phyloP scores from a whole-genome alignment of 164 flowering plant genomes.

The Kalanchoe fedtschenkoi region DNA sequence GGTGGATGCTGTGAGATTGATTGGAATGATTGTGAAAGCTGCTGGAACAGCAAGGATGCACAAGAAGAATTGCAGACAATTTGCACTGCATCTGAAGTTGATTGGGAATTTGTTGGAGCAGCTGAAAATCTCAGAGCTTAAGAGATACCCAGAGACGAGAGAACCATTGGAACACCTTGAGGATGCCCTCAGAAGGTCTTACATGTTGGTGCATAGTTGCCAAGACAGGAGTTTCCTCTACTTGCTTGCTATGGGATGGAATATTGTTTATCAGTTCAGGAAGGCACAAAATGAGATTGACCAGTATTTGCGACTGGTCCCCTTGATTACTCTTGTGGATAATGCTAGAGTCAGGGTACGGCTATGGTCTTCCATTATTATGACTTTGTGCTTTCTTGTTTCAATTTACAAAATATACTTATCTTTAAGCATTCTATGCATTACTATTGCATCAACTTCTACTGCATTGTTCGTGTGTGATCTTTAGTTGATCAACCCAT shows the following conservation, averaged over 20 bases:
- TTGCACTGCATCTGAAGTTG: slow-evolving; percentile 80
- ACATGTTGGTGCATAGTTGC: slow-evolving; percentile 73
- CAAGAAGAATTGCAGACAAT: slow-evolving; percentile 89
- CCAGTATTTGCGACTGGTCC: slow-evolving; percentile 67
- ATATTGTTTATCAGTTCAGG: slow-evolving; percentile 86
- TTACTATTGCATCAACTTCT: neutral
- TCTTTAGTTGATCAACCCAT: neutral
- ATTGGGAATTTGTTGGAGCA: slow-evolving; percentile 87
- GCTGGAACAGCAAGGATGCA: slow-evolving; percentile 90
- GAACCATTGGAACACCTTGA: slow-evolving; percentile 96
- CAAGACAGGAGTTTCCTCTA: slow-evolving; percentile 88
- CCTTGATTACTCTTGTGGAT: slow-evolving; percentile 85
- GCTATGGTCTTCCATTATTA: neutral
- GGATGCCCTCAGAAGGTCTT: slow-evolving; percentile 83
- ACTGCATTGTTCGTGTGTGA: neutral
- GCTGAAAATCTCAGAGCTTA: slow-evolving; percentile 81
- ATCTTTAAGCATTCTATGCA: neutral
- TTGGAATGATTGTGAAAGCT: slow-evolving; percentile 76
- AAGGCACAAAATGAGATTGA: slow-evolving; percentile 89
- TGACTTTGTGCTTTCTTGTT: neutral
- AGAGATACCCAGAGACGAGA: slow-evolving; percentile 79
- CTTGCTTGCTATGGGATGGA: slow-evolving; percentile 95
- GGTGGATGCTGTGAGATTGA: slow-evolving; percentile 61
- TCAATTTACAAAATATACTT: neutral
- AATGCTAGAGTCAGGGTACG: slow-evolving; percentile 83